These are phyloP conservation scores for Boletus reticulatus DNA, from an alignment of 768 basidiomycete genomes.

Conservation along the genomic window DNA sequence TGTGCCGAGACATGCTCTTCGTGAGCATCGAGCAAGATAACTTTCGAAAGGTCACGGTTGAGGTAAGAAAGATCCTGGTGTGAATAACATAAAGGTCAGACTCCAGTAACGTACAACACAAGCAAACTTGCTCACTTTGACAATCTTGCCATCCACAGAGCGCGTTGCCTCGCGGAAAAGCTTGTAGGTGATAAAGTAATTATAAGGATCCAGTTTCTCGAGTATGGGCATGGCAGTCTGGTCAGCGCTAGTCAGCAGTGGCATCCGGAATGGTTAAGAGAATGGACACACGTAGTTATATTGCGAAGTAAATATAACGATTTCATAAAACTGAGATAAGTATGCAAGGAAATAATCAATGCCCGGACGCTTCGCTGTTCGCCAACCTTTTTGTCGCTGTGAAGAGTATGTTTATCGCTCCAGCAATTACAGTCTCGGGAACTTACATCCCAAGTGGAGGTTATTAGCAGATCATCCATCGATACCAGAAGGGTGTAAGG, in stretches of 20 bases:
- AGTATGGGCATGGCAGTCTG: conserved; percentile 87
- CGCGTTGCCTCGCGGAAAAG: conserved; percentile 94
- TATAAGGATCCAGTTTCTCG: conserved; percentile 93
- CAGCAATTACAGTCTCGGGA: background rate
- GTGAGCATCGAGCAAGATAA: conserved; percentile 82
- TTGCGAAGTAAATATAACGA: conserved; percentile 93
- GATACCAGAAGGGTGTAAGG: conserved; percentile 92
- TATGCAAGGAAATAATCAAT: conserved; percentile 98
- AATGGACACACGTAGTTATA: conserved; percentile 71
- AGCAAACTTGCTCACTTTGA: conserved; percentile 59
- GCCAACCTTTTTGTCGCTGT: conserved; percentile 92
- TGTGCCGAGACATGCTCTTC: conserved; percentile 75
- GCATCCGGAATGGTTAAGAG: background rate
- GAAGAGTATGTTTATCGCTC: background rate
- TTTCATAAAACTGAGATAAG: conserved; percentile 96
- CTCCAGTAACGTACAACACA: background rate
- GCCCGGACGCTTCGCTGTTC: conserved; percentile 96
- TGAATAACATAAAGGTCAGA: background rate
- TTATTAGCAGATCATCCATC: conserved; percentile 87
- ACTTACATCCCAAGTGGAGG: conserved; percentile 95
- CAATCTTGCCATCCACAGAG: conserved; percentile 74
- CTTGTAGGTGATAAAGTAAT: conserved; percentile 82
- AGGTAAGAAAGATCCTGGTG: conserved; percentile 85
- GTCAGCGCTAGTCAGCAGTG: background rate
- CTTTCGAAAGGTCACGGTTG: conserved; percentile 90